Evolutionary conservation across 345 rosid genomes (phyloP).

Genomic region (Brassica nigra): DNA sequence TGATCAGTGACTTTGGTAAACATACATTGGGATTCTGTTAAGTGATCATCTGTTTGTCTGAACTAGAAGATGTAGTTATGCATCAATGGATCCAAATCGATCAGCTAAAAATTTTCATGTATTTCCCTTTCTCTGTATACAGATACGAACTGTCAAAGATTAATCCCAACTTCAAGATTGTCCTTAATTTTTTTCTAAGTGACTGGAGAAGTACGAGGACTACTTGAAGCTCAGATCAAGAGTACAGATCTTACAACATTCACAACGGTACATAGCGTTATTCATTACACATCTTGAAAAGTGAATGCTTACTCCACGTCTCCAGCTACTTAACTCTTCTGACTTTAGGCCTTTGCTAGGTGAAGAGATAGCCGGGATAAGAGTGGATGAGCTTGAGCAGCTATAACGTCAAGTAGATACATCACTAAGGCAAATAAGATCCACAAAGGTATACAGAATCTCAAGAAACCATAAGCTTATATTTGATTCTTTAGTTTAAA

Average conservation of each 20-base stretch:
- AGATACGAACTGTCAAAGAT: slow-evolving; percentile 5
- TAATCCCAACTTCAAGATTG: neutral
- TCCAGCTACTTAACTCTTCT: too few species aligned
- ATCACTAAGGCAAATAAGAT: too few species aligned
- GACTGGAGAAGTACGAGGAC: slow-evolving; percentile 61
- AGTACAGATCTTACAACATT: slow-evolving; percentile 61
- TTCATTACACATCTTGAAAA: neutral
- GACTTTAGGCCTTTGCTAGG: too few species aligned
- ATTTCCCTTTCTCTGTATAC: neutral
- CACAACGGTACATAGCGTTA: slow-evolving; percentile 58
- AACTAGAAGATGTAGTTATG: slow-evolving; percentile 50
- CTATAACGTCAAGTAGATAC: too few species aligned
- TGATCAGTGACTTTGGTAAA: too few species aligned
- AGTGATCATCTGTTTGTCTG: slow-evolving; percentile 19
- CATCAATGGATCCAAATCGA: slow-evolving; percentile 47
- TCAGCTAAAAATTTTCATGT: slow-evolving; percentile 58
- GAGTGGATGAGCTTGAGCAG: too few species aligned
- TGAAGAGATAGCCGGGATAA: too few species aligned
- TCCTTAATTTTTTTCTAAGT: neutral
- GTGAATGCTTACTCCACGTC: too few species aligned
- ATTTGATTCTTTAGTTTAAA: too few species aligned
- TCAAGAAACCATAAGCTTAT: too few species aligned
- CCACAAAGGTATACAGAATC: too few species aligned
- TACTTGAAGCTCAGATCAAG: slow-evolving; percentile 60
- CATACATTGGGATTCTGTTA: too few species aligned